A percentile compares a stretch with the other conserved stretches of the same genome.
phyloP scores from a whole-genome alignment of 2,329 filamentous ascomycete species.

The Penicillium verrucosum region DNA sequence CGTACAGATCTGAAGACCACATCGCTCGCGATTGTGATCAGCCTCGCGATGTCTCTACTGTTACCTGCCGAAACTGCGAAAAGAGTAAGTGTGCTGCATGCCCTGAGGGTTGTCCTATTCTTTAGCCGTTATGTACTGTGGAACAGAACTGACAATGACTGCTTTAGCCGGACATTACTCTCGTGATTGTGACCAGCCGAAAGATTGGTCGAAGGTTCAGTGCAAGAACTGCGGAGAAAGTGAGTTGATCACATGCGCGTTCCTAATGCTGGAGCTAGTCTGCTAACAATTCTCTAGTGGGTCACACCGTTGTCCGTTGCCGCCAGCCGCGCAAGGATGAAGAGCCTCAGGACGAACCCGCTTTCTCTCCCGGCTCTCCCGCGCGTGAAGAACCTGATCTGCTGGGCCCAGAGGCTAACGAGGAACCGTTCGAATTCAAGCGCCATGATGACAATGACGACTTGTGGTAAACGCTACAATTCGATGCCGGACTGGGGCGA shows the following conservation, averaged over 20 bases:
- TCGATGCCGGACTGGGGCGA: not conserved
- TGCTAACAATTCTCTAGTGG: conserved; percentile 34
- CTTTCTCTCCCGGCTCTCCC: not conserved
- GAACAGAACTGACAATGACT: conserved; percentile 9
- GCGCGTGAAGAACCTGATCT: not conserved
- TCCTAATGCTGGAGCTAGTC: not conserved
- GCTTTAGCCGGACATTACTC: conserved; percentile 40
- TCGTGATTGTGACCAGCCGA: conserved; percentile 45
- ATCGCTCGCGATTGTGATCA: conserved; percentile 44
- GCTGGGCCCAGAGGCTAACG: not conserved
- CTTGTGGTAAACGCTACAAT: not conserved
- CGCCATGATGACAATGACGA: not conserved
- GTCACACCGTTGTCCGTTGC: conserved; percentile 44
- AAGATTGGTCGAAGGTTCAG: conserved; percentile 44
- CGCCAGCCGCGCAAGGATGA: conserved; percentile 24
- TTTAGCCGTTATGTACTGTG: not conserved
- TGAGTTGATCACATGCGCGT: conserved; percentile 22
- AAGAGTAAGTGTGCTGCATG: conserved; percentile 28
- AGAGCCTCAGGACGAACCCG: not conserved
- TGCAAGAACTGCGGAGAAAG: conserved; percentile 47
- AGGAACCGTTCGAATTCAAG: not conserved
- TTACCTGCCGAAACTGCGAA: conserved; percentile 48
- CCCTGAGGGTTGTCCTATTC: not conserved
- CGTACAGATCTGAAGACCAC: conserved; percentile 41
- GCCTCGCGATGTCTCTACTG: conserved; percentile 39